Base-by-base conservation (phyloP, 2,329 filamentous ascomycete genomes). In the Xylariaceae sp. region DNA sequence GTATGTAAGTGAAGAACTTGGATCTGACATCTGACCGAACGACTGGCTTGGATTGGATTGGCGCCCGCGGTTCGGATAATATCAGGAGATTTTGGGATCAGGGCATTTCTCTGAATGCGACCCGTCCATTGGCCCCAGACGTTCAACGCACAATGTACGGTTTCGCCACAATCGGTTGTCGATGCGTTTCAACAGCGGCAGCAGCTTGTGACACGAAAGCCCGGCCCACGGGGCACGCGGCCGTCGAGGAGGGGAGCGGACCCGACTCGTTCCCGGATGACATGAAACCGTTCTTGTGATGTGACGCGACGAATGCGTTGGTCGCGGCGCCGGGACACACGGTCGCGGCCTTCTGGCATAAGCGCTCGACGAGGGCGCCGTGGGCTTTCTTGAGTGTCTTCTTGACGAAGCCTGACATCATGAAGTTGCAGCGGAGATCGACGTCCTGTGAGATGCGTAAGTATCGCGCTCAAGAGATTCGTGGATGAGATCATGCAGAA, bases 331-430 rank as follows among this genome's bases (percentile, higher is more conserved):
- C 18, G 23, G 59, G 56, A 15, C 56, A 51, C 18, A 56, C 51
- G 15, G 35, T 52, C 10, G 61, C 52, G 8, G 81, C 78, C 61
- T 82, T 82, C 59, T 77, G 75, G 30, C 82, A 73, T 6, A 90
- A 74, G n/a, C 80, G 76, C 2, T 88, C 84, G 2, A 93, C 88
- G 3, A 96, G 79, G 2, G 82, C 78, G 8, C 78, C 80, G 68
- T 95, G 90, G 0, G 89, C 84, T 69, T 88, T 89, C 68, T 89
- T 89, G 51, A 95, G 80, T 11, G 89, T 94, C 75, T 86, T 89
- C 78, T 89, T 92, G 60, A 96, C 88, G 69, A 95, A 95, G 6
- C 77, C 75, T 0, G 86, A 81, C 77, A 94, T 82, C 63, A 94
- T 77, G 59, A 91, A 77, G 68, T 92, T 93, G 76, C 90, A 95